Evolutionary conservation across 2,329 filamentous ascomycete species (phyloP).

Genomic region (Penicillium glabrum): DNA sequence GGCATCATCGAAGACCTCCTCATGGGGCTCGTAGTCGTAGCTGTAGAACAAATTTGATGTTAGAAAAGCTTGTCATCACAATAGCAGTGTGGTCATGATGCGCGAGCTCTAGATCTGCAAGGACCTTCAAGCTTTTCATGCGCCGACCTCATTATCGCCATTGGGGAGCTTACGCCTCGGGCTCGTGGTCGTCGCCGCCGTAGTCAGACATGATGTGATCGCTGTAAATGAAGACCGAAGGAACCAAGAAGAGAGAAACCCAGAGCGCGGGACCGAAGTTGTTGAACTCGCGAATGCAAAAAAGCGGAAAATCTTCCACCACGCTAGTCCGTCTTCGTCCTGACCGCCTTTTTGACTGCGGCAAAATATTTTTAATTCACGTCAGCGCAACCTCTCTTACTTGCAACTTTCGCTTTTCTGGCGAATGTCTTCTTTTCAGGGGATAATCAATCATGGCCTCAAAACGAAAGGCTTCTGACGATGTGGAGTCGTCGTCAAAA

Average conservation of each 20-base stretch:
- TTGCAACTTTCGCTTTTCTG: background rate
- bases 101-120: conserved; percentile 14
- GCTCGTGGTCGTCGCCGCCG: conserved; percentile 65
- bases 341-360: conserved; percentile 31
- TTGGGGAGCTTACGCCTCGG: conserved; percentile 53
- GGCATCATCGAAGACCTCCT: conserved; percentile 67
- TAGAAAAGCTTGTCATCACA: conserved; percentile 20
- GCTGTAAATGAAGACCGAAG: conserved; percentile 9
- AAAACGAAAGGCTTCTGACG: conserved; percentile 36
- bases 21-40: conserved; percentile 58
- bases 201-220: conserved; percentile 67
- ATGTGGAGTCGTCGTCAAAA: conserved; percentile 29
- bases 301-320: conserved; percentile 39
- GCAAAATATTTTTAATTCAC: conserved; percentile 34
- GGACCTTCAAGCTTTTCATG: conserved; percentile 9
- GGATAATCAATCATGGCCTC: conserved; percentile 29
- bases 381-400: conserved; percentile 1
- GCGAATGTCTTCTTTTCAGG: background rate
- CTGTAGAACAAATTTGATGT: conserved; percentile 23
- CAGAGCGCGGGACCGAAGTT: conserved; percentile 16
- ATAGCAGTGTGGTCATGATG: background rate
- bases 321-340: conserved; percentile 28
- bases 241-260: conserved; percentile 18
- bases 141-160: conserved; percentile 4
- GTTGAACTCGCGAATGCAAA: conserved; percentile 21